Percentiles rank a stretch among this genome's conserved stretches.
phyloP scores from a whole-genome alignment of 1,284 basidiomycete species.

The Heliocybe sulcata region DNA sequence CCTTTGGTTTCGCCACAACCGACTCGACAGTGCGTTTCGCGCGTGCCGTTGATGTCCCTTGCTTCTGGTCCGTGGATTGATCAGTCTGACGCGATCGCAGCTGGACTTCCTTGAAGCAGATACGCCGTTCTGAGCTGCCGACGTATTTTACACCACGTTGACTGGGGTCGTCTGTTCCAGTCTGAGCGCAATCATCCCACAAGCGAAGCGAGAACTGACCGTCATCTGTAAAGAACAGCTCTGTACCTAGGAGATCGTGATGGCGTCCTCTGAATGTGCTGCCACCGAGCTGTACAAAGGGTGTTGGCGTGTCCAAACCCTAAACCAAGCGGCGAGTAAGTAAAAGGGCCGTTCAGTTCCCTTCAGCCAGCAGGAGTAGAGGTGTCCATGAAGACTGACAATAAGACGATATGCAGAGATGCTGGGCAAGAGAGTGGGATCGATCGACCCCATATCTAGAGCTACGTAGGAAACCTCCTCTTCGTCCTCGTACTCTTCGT shows the following conservation, averaged over 20 bases:
- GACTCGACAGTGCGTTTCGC: background rate
- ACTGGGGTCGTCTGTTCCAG: background rate
- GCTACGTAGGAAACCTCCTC: conserved; percentile 65
- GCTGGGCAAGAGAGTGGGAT: conserved; percentile 66
- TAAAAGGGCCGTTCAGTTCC: background rate
- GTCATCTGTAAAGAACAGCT: conserved; percentile 61
- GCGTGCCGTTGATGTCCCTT: background rate
- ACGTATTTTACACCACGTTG: background rate
- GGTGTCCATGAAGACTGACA: conserved; percentile 33
- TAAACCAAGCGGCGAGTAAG: conserved; percentile 19
- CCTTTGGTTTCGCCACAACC: background rate
- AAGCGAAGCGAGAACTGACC: background rate
- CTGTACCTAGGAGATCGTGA: conserved; percentile 60
- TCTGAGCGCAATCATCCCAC: background rate
- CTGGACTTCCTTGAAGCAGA: background rate
- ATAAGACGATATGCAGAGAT: conserved; percentile 63
- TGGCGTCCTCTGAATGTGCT: conserved; percentile 64
- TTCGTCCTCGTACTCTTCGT: conserved; percentile 55
- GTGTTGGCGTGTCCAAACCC: conserved; percentile 70
- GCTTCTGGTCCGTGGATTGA: background rate
- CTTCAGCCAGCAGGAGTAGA: background rate
- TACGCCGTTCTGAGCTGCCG: background rate
- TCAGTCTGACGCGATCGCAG: background rate
- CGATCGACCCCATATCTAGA: conserved; percentile 62
- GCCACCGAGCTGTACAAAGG: conserved; percentile 67